Conservation (phyloP, 2,329 filamentous ascomycete genomes). For the Daldinia sp. region DNA sequence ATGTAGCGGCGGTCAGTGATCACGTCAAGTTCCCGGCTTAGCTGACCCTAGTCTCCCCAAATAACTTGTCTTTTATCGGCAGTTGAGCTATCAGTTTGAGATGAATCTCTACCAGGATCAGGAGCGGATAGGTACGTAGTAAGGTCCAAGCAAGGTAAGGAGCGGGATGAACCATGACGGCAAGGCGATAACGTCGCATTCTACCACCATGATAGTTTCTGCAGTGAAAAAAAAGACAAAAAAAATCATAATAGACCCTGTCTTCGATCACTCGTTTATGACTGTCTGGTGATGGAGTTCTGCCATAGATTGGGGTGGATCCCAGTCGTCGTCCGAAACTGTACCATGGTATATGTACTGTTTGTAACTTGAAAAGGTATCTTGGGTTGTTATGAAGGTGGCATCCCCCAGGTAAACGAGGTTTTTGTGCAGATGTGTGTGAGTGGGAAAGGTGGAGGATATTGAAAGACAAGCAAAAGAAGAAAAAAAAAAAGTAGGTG, state of each 20-base stretch:
- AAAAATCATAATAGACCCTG: slow-evolving; percentile 25
- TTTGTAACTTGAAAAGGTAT: slow-evolving; percentile 5
- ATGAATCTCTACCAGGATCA: slow-evolving; percentile 29
- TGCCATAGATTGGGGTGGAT: slow-evolving; percentile 23
- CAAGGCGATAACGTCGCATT: slow-evolving; percentile 40
- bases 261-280: slow-evolving; percentile 37
- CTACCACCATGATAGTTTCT: slow-evolving; percentile 25
- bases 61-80: slow-evolving; percentile 33
- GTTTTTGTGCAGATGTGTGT: slow-evolving; percentile 13
- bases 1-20: slow-evolving; percentile 8
- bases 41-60: slow-evolving; percentile 21
- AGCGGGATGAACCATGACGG: slow-evolving; percentile 37
- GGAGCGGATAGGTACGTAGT: slow-evolving; percentile 28
- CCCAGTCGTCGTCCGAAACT: slow-evolving; percentile 19
- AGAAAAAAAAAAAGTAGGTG: neutral
- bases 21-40: slow-evolving; percentile 11
- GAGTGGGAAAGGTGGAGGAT: slow-evolving; percentile 24
- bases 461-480: slow-evolving; percentile 9
- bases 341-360: slow-evolving; percentile 9
- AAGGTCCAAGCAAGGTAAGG: slow-evolving; percentile 19
- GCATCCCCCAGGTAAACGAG: slow-evolving; percentile 14
- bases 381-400: slow-evolving; percentile 2
- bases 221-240: slow-evolving; percentile 14
- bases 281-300: slow-evolving; percentile 35
- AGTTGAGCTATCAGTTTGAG: slow-evolving; percentile 41